Conservation (phyloP, 257 asterid species). For the Rehmannia glutinosa region DNA sequence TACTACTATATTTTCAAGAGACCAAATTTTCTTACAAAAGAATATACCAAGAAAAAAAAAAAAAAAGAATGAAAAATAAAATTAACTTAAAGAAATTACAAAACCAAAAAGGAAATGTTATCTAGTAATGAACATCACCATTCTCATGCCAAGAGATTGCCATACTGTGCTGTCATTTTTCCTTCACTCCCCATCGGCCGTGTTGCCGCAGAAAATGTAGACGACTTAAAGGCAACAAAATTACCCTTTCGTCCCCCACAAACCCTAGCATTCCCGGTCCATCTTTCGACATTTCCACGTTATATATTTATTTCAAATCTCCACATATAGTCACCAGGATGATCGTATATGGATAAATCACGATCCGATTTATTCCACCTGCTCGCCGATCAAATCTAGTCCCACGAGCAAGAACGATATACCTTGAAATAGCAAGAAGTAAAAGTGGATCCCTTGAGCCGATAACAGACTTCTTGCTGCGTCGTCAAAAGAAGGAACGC, state of each 20-base stretch:
- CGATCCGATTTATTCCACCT: constrained; percentile 32
- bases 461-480: constrained; percentile 73
- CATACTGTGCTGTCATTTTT: neutral
- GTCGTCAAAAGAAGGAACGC: constrained; percentile 85
- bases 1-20: neutral
- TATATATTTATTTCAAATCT: neutral
- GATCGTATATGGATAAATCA: neutral
- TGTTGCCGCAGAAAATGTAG: neutral
- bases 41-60: constrained; percentile 19
- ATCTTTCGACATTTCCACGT: constrained; percentile 3
- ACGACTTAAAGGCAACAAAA: neutral
- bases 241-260: neutral
- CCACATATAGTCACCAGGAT: neutral
- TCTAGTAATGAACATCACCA: constrained; percentile 17
- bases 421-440: constrained; percentile 91
- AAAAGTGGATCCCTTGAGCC: constrained; percentile 95
- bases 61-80: constrained; percentile 27
- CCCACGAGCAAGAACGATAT: constrained; percentile 87
- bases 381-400: constrained; percentile 90
- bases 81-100: constrained; percentile 1
- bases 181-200: neutral
- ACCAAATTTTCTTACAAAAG: constrained; percentile 36
- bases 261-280: neutral
- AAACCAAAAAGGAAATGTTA: constrained; percentile 11
- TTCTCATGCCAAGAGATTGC: constrained; percentile 2